Evolutionary conservation across 495 filamentous ascomycete species (phyloP).

Genomic region (Penicillium macrosclerotiorum): DNA sequence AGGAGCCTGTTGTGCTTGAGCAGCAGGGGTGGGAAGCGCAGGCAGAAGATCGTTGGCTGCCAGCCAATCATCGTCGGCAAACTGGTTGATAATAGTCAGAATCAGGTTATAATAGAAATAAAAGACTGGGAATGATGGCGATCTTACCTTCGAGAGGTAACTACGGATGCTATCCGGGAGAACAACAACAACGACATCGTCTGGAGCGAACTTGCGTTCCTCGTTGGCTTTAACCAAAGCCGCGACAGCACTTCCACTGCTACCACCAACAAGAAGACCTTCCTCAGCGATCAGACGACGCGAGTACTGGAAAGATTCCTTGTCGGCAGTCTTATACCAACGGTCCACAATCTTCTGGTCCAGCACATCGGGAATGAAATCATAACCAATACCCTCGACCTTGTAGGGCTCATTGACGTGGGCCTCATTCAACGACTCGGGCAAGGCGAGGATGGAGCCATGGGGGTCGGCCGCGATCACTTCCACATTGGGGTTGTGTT

Average conservation of each 20-base stretch:
- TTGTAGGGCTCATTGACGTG: conserved; percentile 85
- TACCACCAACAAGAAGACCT: conserved; percentile 90
- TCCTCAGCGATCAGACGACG: conserved; percentile 91
- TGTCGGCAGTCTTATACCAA: conserved; percentile 98
- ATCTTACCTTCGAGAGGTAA: conserved; percentile 83
- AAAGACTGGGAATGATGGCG: background rate
- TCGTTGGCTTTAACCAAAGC: conserved; percentile 77
- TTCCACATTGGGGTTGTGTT: conserved; percentile 79
- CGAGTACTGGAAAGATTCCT: conserved; percentile 85
- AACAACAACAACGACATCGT: conserved; percentile 84
- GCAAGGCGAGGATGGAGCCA: conserved; percentile 83
- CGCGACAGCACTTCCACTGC: conserved; percentile 88
- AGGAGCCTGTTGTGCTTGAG: conserved; percentile 28
- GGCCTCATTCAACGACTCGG: conserved; percentile 71
- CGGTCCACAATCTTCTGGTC: conserved; percentile 78
- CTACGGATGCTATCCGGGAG: conserved; percentile 94
- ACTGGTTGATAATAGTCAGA: conserved; percentile 42
- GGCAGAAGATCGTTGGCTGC: conserved; percentile 87
- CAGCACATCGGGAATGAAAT: conserved; percentile 94
- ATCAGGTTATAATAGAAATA: background rate
- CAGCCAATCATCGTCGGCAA: conserved; percentile 97
- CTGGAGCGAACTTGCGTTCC: conserved; percentile 69
- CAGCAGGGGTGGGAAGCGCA: conserved; percentile 48
- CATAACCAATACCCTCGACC: conserved; percentile 98
- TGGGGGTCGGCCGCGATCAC: conserved; percentile 89